Conservation (phyloP, 371 early-diverging fungal species). For the Syncephalis plumigaleata region DNA sequence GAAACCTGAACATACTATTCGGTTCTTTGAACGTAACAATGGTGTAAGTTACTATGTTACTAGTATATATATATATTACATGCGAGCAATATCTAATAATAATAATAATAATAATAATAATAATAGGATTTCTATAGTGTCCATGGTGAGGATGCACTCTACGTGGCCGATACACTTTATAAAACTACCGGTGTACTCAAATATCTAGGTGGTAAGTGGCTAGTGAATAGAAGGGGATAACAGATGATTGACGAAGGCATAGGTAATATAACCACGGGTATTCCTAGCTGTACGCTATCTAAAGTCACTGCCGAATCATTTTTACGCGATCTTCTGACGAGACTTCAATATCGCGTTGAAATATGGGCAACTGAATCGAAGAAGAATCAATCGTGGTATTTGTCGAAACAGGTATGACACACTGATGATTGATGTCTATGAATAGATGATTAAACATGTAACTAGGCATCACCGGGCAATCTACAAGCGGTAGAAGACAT, state of each 20-base stretch:
- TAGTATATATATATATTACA: no score
- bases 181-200: slow-evolving; percentile 82
- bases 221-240: not conserved
- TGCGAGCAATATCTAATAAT: no score
- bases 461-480: slow-evolving; percentile 83
- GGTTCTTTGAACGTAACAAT: not conserved
- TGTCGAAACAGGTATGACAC: slow-evolving; percentile 19
- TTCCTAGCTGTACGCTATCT: slow-evolving; percentile 65
- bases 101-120: no score
- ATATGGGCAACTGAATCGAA: slow-evolving; percentile 54
- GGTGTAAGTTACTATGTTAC: not conserved
- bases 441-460: no score
- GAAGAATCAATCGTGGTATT: slow-evolving; percentile 16
- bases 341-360: slow-evolving; percentile 58
- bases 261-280: slow-evolving; percentile 29
- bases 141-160: slow-evolving; percentile 78
- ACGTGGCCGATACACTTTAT: slow-evolving; percentile 66
- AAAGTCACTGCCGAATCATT: slow-evolving; percentile 52
- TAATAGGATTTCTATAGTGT: slow-evolving; percentile 54
- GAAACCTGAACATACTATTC: not conserved
- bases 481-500: slow-evolving; percentile 78
- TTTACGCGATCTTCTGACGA: slow-evolving; percentile 58
- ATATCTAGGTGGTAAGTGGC: slow-evolving; percentile 51
- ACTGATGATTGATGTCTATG: no score
- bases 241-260: not conserved